phyloP scores from a whole-genome alignment of 495 filamentous ascomycete genomes.

The Mytilinidion resinicola region DNA sequence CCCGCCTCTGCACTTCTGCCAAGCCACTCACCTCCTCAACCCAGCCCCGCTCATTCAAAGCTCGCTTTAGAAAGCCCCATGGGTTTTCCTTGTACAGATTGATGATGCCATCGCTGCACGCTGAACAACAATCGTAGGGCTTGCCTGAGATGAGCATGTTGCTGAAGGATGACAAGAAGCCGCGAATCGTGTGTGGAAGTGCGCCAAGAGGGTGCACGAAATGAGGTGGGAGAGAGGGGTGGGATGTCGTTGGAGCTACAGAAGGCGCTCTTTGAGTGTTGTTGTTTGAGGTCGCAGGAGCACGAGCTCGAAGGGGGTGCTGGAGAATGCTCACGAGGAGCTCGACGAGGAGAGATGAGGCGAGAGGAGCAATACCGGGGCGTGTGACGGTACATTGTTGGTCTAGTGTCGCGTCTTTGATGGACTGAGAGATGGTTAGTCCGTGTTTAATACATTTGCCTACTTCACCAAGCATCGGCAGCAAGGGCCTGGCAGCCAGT shows the following conservation, averaged over 20 bases:
- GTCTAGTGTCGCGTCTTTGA: constrained; percentile 89
- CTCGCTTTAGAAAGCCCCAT: constrained; percentile 85
- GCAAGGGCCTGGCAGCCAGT: background rate
- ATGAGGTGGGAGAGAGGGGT: constrained; percentile 18
- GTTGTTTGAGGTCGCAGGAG: constrained; percentile 44
- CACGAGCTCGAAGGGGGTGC: constrained; percentile 58
- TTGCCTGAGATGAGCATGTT: constrained; percentile 74
- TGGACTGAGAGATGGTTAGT: constrained; percentile 54
- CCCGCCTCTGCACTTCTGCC: constrained; percentile 80
- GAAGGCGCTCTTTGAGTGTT: constrained; percentile 8
- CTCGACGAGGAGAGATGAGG: constrained; percentile 88
- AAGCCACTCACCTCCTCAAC: constrained; percentile 87
- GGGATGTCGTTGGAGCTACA: constrained; percentile 6
- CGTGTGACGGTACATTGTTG: constrained; percentile 98
- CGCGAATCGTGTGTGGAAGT: constrained; percentile 88
- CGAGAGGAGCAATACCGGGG: constrained; percentile 84
- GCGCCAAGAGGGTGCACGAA: constrained; percentile 38
- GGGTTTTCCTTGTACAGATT: constrained; percentile 64
- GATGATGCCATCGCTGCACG: constrained; percentile 74
- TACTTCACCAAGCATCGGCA: background rate
- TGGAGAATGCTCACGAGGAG: constrained; percentile 81
- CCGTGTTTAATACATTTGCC: no score
- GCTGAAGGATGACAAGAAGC: constrained; percentile 79
- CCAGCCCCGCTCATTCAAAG: constrained; percentile 76
- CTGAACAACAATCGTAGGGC: constrained; percentile 86